Percentiles rank a stretch among this genome's conserved stretches.
These are phyloP conservation scores for Pelargonium myrrhifolium DNA, from an alignment of 441 rosid genomes.

Conservation along the genomic window DNA sequence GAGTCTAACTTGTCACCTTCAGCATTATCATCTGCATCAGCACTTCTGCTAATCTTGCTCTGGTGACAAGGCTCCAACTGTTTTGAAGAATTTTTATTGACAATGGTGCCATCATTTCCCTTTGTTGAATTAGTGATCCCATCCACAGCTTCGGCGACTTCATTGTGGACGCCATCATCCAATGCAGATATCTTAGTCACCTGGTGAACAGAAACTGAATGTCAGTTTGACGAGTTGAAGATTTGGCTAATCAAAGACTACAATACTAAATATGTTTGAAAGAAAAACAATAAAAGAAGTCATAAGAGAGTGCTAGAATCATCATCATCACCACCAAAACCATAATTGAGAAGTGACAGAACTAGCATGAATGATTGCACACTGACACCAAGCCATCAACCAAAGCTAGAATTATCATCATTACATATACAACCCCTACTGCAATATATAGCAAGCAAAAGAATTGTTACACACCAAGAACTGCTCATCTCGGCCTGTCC, in stretches of 20 bases:
- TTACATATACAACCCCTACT: not conserved
- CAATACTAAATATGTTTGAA: not conserved
- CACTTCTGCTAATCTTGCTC: constrained; percentile 15
- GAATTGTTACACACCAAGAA: not conserved
- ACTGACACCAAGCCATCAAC: not conserved
- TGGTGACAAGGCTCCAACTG: constrained; percentile 17
- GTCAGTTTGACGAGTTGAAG: constrained; percentile 11
- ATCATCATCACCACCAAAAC: not conserved
- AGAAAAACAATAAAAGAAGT: not conserved
- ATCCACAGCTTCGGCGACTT: constrained; percentile 27
- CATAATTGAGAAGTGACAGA: too few relatives aligned
- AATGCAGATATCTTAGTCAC: constrained; percentile 17
- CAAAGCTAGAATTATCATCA: not conserved
- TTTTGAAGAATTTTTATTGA: constrained; percentile 22
- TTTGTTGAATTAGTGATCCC: constrained; percentile 19
- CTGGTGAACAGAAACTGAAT: constrained; percentile 23
- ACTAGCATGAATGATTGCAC: not conserved
- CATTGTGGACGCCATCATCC: constrained; percentile 22
- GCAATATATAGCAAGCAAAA: not conserved
- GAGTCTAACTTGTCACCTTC: constrained; percentile 22
- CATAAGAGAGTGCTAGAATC: not conserved
- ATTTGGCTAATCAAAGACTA: not conserved
- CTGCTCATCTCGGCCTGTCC: not conserved
- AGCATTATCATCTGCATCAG: constrained; percentile 16
- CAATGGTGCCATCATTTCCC: constrained; percentile 12